Percentiles rank a stretch among this genome's conserved stretches.
Conservation (phyloP, 2,329 filamentous ascomycete species). For the Fusarium newnesense region DNA sequence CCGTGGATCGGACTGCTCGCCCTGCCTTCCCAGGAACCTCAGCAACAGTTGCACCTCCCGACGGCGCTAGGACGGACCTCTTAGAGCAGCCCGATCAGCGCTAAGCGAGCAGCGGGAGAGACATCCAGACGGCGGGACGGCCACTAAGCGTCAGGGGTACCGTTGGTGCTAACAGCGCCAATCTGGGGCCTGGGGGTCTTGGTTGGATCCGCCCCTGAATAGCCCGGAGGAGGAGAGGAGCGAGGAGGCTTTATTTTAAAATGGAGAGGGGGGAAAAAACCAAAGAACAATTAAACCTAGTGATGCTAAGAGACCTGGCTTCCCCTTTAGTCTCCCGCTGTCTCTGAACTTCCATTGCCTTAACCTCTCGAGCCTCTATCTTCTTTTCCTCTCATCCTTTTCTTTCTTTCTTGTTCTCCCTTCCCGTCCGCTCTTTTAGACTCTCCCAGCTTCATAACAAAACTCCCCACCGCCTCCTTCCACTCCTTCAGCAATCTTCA, state of each 20-base stretch:
- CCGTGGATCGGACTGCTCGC: neutral
- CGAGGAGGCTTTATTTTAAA: constrained; percentile 43
- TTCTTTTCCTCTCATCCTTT: constrained; percentile 11
- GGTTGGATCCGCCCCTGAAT: constrained; percentile 46
- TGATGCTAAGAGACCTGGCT: constrained; percentile 31
- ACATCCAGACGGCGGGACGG: constrained; percentile 41
- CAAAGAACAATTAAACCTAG: constrained; percentile 45
- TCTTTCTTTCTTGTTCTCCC: constrained; percentile 13
- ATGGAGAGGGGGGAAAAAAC: constrained; percentile 36
- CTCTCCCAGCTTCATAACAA: constrained; percentile 2
- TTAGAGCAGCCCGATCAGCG: constrained; percentile 43
- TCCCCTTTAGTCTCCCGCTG: constrained; percentile 38
- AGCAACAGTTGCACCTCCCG: constrained; percentile 31
- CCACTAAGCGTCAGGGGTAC: constrained; percentile 42
- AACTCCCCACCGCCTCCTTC: neutral
- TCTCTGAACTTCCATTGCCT: constrained; percentile 20
- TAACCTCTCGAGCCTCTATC: constrained; percentile 19
- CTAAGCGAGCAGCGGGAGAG: constrained; percentile 43
- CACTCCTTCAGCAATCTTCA: constrained; percentile 6
- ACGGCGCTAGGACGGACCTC: constrained; percentile 38
- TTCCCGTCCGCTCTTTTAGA: constrained; percentile 24
- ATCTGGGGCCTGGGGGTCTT: constrained; percentile 45
- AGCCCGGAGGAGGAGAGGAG: constrained; percentile 3
- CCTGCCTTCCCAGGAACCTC: constrained; percentile 15
- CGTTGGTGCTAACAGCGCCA: constrained; percentile 44